Conservation (phyloP, 2,329 filamentous ascomycete genomes). For the Claviceps cyperi region DNA sequence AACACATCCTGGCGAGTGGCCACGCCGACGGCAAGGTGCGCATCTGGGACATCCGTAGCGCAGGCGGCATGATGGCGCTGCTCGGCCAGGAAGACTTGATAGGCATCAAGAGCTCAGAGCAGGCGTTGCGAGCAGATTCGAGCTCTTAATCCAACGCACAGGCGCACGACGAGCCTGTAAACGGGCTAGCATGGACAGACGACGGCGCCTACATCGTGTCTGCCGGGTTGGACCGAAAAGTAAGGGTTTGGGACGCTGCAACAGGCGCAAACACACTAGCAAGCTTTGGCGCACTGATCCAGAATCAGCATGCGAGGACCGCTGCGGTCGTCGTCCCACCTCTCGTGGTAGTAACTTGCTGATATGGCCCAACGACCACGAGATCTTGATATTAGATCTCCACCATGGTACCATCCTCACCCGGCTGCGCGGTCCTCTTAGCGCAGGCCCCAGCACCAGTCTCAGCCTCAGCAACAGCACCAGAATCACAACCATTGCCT, state of each 20-base stretch:
- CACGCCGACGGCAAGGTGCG: constrained; percentile 73
- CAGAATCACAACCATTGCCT: constrained; percentile 61
- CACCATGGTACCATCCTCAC: constrained; percentile 62
- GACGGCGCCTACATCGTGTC: constrained; percentile 65
- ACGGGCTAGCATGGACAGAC: constrained; percentile 73
- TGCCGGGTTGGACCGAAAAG: constrained; percentile 67
- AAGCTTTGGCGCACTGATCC: constrained; percentile 71
- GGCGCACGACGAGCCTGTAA: constrained; percentile 72
- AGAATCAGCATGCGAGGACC: constrained; percentile 53
- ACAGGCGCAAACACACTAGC: constrained; percentile 77
- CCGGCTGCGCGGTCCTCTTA: constrained; percentile 52
- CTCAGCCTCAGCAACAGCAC: constrained; percentile 28
- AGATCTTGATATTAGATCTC: constrained; percentile 69
- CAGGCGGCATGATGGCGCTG: constrained; percentile 59
- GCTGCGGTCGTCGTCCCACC: constrained; percentile 47
- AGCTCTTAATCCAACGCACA: constrained; percentile 36
- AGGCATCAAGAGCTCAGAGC: constrained; percentile 33
- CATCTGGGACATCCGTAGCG: constrained; percentile 76
- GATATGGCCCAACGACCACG: constrained; percentile 67
- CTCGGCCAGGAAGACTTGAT: constrained; percentile 75
- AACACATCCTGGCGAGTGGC: constrained; percentile 69
- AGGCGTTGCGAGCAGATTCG: constrained; percentile 15
- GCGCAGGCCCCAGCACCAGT: constrained; percentile 25
- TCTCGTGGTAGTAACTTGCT: constrained; percentile 48
- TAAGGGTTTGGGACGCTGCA: constrained; percentile 74